Evolutionary conservation across 2,329 filamentous ascomycete genomes (phyloP).

Genomic region (Pseudogymnoascus sp.): DNA sequence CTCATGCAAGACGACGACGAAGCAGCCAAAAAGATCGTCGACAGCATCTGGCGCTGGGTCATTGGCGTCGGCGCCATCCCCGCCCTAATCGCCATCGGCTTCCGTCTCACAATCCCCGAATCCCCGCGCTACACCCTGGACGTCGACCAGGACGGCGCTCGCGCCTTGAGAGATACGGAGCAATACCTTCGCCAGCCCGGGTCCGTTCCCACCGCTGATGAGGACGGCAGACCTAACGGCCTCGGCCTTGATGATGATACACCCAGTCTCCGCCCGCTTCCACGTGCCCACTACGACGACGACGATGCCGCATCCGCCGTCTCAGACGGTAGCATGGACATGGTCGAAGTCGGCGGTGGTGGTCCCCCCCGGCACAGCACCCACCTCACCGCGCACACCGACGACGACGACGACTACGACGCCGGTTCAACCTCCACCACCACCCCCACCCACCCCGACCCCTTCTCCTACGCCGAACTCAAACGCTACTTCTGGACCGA

Average conservation of each 20-base stretch:
- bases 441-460: conserved; percentile 55
- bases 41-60: conserved; percentile 59
- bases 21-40: conserved; percentile 32
- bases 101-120: conserved; percentile 59
- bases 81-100: conserved; percentile 53
- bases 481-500: conserved; percentile 54
- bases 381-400: not conserved
- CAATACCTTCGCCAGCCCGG: not conserved
- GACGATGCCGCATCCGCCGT: not conserved
- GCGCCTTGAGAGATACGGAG: conserved; percentile 47
- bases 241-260: not conserved
- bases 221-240: not conserved
- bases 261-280: not conserved
- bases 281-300: not conserved
- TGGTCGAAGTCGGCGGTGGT: not conserved
- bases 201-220: not conserved
- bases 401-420: not conserved
- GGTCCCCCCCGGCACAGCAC: not conserved
- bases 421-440: conserved; percentile 37
- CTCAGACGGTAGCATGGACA: not conserved
- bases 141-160: conserved; percentile 51
- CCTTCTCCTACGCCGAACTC: conserved; percentile 49
- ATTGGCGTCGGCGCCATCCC: conserved; percentile 57
- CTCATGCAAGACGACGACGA: not conserved
- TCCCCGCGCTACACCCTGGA: conserved; percentile 57